Conservation (phyloP, 257 asterid species). For the Agastache rugosa region DNA sequence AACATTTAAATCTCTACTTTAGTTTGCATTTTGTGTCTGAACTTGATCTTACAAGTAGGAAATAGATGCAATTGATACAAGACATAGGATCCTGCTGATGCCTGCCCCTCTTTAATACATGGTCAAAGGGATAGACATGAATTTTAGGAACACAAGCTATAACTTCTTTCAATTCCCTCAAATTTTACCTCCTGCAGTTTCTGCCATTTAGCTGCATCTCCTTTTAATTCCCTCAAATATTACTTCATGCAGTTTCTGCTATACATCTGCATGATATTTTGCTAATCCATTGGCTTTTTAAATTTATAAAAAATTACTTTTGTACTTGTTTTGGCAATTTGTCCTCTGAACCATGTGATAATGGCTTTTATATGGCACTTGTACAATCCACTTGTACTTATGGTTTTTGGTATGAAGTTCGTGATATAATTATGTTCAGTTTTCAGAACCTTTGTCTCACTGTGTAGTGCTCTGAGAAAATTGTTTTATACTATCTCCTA, state of each 20-base stretch:
- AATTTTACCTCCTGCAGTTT: conserved; percentile 2
- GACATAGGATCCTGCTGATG: conserved; percentile 12
- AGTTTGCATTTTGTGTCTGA: conserved; percentile 10
- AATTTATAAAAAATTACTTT: no score
- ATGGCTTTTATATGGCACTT: no score
- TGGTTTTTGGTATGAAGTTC: conserved; percentile 19
- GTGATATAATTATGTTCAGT: conserved; percentile 4
- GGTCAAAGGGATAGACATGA: conserved; percentile 8
- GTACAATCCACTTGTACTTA: background rate
- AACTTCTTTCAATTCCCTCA: background rate
- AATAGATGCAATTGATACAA: background rate
- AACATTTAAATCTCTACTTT: background rate
- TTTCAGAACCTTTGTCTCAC: background rate
- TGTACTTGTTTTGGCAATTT: no score
- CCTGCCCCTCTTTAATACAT: background rate
- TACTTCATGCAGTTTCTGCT: conserved; percentile 12
- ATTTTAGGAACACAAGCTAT: background rate
- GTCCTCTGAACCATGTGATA: no score
- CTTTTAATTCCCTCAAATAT: background rate
- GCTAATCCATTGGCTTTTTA: no score
- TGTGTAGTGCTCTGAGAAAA: conserved; percentile 1
- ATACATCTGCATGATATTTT: background rate
- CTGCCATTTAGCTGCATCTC: conserved; percentile 1
- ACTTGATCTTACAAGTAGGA: conserved; percentile 21
- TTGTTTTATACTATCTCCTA: background rate